Evolutionary conservation across 768 basidiomycete species (phyloP).

Genomic region (Asterophora lycoperdoides): DNA sequence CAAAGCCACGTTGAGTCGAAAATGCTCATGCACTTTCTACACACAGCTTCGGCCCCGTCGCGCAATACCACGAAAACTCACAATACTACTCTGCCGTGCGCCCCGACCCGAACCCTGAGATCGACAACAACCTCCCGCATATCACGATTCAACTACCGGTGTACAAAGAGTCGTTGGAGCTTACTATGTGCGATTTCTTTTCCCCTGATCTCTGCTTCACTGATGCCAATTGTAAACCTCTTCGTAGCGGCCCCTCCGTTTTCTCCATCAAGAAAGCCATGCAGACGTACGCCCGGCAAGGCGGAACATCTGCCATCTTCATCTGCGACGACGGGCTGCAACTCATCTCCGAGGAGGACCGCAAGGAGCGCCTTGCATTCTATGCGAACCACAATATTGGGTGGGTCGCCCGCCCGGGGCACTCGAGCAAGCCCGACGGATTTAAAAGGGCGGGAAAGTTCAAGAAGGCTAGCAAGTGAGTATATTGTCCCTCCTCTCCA

Average conservation of each 20-base stretch:
- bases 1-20: too few relatives aligned
- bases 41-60: conserved; percentile 67
- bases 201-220: neutral
- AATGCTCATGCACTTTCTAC: conserved; percentile 11
- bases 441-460: conserved; percentile 92
- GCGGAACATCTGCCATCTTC: conserved; percentile 71
- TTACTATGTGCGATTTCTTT: conserved; percentile 56
- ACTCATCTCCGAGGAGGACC: conserved; percentile 58
- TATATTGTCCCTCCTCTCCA: conserved; percentile 2
- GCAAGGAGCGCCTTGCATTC: conserved; percentile 62
- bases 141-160: conserved; percentile 83
- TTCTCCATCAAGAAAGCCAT: conserved; percentile 80
- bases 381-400: conserved; percentile 76
- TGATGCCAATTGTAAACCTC: too few relatives aligned
- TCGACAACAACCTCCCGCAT: conserved; percentile 69
- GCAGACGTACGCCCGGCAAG: conserved; percentile 84
- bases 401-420: conserved; percentile 77
- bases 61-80: conserved; percentile 82
- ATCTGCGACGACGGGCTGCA: conserved; percentile 85
- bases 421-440: conserved; percentile 65
- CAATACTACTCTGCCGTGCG: conserved; percentile 73
- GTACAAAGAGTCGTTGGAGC: conserved; percentile 76
- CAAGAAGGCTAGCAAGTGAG: conserved; percentile 70
- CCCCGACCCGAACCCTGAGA: conserved; percentile 60
- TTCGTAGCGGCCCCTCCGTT: conserved; percentile 59